Conservation (phyloP, 2,329 filamentous ascomycete species). For the Sclerotinia trifoliorum region DNA sequence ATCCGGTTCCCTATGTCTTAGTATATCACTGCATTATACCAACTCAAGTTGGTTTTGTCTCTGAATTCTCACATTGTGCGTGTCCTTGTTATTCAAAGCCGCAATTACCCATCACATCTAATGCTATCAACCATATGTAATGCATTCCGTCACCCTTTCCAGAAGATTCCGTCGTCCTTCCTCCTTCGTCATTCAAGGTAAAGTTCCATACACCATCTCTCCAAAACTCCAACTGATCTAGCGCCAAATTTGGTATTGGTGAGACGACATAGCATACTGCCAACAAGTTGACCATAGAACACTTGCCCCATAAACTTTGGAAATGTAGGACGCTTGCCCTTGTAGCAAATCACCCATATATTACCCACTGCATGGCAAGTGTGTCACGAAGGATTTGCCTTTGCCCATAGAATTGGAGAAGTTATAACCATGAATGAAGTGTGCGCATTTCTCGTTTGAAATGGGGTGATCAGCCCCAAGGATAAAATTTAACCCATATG, state of each 20-base stretch:
- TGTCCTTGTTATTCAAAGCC: no score
- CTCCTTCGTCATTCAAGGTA: no score
- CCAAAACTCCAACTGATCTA: not conserved
- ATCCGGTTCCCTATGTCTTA: no score
- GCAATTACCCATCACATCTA: no score
- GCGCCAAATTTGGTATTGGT: not conserved
- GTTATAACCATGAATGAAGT: not conserved
- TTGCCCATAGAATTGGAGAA: not conserved
- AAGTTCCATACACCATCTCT: not conserved
- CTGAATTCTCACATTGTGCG: no score
- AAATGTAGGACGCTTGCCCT: not conserved
- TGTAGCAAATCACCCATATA: not conserved
- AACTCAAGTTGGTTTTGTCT: no score
- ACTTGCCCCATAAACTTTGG: not conserved
- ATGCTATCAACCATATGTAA: not conserved
- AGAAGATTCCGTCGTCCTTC: no score
- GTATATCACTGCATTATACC: no score
- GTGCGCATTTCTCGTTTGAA: not conserved
- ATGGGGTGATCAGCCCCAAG: not conserved
- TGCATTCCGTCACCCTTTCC: not conserved
- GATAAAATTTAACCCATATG: slow-evolving; percentile 40
- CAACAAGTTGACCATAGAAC: not conserved
- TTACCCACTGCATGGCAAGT: not conserved
- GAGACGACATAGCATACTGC: not conserved
- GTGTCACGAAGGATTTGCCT: not conserved